Percentiles rank a stretch among this genome's conserved stretches.
phyloP scores from a whole-genome alignment of 495 filamentous ascomycete genomes.

The Trichoderma orchidacearum region DNA sequence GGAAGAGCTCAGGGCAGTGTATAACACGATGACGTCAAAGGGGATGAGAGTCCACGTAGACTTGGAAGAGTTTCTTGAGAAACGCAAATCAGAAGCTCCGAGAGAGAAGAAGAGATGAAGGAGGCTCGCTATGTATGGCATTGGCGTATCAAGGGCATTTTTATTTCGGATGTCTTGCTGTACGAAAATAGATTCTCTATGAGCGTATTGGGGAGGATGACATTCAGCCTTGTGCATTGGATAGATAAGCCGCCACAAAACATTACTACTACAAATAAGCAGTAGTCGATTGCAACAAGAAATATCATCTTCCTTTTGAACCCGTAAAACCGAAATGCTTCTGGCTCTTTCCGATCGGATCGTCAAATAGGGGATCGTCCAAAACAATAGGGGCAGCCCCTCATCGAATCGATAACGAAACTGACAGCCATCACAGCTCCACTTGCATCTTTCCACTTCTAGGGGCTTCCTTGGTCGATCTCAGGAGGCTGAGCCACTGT shows the following conservation, averaged over 20 bases:
- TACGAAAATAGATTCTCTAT: too few species aligned
- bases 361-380: neutral
- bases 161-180: neutral
- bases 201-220: too few species aligned
- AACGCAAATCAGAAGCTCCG: neutral
- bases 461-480: neutral
- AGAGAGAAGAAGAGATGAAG: neutral
- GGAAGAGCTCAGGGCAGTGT: slow-evolving; percentile 40
- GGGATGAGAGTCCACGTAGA: slow-evolving; percentile 30
- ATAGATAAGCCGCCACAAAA: too few species aligned
- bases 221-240: too few species aligned
- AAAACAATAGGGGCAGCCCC: neutral
- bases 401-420: too few species aligned
- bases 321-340: too few species aligned
- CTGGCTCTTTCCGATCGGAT: too few species aligned
- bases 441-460: neutral
- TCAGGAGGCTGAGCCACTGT: neutral
- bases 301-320: too few species aligned
- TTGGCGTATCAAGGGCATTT: neutral
- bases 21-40: slow-evolving; percentile 20
- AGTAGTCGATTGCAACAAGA: too few species aligned
- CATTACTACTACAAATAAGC: too few species aligned
- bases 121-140: too few species aligned
- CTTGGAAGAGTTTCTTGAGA: slow-evolving; percentile 22
- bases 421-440: neutral